A percentile compares a stretch with the other conserved stretches of the same genome.
phyloP scores from a whole-genome alignment of 495 filamentous ascomycete genomes.

The Penicillium verhagenii region DNA sequence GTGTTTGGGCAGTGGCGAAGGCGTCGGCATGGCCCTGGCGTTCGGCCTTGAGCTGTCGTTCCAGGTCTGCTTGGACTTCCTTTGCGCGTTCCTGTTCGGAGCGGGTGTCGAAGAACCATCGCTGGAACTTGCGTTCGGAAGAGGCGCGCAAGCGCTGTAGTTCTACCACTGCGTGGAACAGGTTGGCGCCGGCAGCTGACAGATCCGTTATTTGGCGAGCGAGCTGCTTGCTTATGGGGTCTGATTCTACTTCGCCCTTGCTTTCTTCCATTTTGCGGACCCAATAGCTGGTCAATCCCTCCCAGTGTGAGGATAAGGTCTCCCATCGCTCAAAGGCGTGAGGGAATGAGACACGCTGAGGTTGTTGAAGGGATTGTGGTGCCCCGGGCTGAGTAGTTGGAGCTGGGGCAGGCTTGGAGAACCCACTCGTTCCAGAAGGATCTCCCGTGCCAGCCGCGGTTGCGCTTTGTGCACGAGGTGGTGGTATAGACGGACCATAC shows the following conservation, averaged over 20 bases:
- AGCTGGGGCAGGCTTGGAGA: constrained; percentile 28
- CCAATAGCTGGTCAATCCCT: constrained; percentile 96
- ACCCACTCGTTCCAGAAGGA: constrained; percentile 10
- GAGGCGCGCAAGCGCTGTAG: constrained; percentile 92
- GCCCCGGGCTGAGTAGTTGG: constrained; percentile 28
- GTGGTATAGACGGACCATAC: constrained; percentile 15
- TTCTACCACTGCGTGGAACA: constrained; percentile 97
- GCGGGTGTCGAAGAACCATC: constrained; percentile 96
- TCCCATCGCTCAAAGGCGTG: constrained; percentile 99
- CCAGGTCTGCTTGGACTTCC: constrained; percentile 79
- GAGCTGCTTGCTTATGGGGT: constrained; percentile 83
- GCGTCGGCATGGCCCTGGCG: constrained; percentile 65
- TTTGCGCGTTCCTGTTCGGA: constrained; percentile 80
- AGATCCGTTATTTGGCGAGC: constrained; percentile 92
- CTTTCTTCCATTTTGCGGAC: constrained; percentile 89
- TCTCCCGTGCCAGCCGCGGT: constrained; percentile 22
- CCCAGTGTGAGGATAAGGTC: constrained; percentile 94
- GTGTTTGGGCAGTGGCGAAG: constrained; percentile 57
- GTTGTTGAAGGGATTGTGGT: constrained; percentile 38
- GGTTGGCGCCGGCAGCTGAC: constrained; percentile 91
- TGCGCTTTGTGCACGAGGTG: constrained; percentile 29
- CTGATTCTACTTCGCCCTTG: constrained; percentile 74
- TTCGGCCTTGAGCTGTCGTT: constrained; percentile 70
- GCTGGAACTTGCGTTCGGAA: constrained; percentile 95
- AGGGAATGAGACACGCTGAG: constrained; percentile 63